Evolutionary conservation across 805 yeast genomes (phyloP), one percentile per base, ranked within the genome.

Genomic region (Starmerella potacharoeniae): DNA sequence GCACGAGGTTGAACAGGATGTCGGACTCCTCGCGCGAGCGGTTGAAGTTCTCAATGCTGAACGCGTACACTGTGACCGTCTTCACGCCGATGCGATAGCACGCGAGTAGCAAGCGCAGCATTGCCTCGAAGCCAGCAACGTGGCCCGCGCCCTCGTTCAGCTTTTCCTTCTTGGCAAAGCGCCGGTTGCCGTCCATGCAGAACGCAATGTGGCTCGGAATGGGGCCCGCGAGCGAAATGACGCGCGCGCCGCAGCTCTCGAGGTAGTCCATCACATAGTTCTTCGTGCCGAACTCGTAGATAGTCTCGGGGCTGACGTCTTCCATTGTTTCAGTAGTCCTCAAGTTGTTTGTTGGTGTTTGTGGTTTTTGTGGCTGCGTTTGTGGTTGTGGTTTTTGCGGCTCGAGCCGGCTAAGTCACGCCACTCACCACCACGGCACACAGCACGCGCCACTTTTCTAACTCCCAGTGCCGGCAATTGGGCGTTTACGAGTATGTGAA

Each of bases 141-240:
- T 93, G 98, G n/a, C 97, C 97, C 61, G 86, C 95, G 58, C 82
- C 82, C 36, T 84, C 70, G 60, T 85, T 87, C 40, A 90, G 75
- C 51, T 81, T 77, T 52, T 77, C 75, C 53, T 74, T 73, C 57
- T 78, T 79, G 2, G 97, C 97, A 69, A 74, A 93, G 53, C 97
- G 76, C 60, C 98, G 77, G 71, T 93, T 93, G 8, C 98, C 98
- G 69, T 93, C 98, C 97, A 93, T 93, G 54, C 95, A 86, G 65
- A 93, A 81, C 0, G 95, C 98, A 43, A 93, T 77, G 70, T 93
- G 98, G 54, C 77, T 75, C 1, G 98, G 98, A 2, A 86, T 79
- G 1, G 86, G 86, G n/a, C 58, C 61, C 11, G 17, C 17, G 10
- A 39, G 17, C 9, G 31, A 28, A 5, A 58, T 3, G 6, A 37